Evolutionary conservation across 345 rosid genomes (phyloP).

Genomic region (Orychophragmus violaceus): DNA sequence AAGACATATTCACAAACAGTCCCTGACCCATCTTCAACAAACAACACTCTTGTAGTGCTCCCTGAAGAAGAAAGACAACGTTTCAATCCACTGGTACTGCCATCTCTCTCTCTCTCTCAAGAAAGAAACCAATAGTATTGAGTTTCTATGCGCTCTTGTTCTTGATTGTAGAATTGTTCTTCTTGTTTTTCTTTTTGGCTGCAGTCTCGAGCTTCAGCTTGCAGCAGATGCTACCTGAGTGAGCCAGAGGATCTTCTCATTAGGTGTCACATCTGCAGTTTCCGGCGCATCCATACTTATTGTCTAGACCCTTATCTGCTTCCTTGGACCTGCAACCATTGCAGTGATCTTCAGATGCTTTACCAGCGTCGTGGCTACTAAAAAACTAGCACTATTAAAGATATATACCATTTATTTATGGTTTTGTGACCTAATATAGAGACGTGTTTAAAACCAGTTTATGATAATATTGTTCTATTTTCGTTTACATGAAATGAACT

Average conservation of each 20-base stretch:
- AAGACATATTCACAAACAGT: constrained; percentile 86
- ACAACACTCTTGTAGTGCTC: constrained; percentile 37
- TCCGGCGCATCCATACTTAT: constrained; percentile 59
- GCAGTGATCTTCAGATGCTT: constrained; percentile 66
- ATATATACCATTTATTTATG: neutral
- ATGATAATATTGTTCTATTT: neutral
- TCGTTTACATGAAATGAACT: neutral
- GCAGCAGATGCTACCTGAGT: constrained; percentile 47
- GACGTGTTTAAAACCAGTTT: neutral
- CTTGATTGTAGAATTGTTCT: neutral
- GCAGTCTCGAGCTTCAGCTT: constrained; percentile 48
- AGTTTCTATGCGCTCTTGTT: neutral
- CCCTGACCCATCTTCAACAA: constrained; percentile 45
- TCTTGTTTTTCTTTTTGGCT: neutral
- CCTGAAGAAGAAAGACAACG: constrained; percentile 36
- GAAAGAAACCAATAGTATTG: neutral
- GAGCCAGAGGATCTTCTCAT: constrained; percentile 77
- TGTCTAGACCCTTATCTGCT: constrained; percentile 74
- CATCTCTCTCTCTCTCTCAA: neutral
- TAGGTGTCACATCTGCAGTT: constrained; percentile 59
- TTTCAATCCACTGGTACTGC: constrained; percentile 45
- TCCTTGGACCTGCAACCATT: constrained; percentile 86
- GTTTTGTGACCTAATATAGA: neutral
- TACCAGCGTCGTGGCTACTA: constrained; percentile 35
- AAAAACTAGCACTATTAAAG: neutral